A percentile compares a stretch with the other conserved stretches of the same genome.
These are phyloP conservation scores for Ustilaginoidea virens DNA, from an alignment of 2,329 filamentous ascomycete genomes.

Conservation along the genomic window DNA sequence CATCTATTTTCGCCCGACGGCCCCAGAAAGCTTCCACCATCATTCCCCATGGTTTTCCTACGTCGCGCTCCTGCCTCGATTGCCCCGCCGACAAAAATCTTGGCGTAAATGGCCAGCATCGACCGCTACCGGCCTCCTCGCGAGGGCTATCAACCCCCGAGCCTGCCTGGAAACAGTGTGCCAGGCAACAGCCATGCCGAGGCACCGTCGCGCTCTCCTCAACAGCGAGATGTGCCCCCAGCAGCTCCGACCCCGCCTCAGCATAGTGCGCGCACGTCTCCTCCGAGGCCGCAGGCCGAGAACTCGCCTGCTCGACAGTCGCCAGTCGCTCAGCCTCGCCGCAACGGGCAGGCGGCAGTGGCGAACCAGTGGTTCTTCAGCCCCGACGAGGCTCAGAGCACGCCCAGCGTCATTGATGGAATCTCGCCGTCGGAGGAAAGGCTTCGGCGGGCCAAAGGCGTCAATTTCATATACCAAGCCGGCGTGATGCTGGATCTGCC, in stretches of 20 bases:
- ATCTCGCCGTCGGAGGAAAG: slow-evolving; percentile 65
- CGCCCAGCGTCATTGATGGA: slow-evolving; percentile 74
- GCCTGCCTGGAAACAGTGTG: too few relatives aligned
- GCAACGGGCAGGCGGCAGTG: slow-evolving; percentile 20
- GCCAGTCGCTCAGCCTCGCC: slow-evolving; percentile 20
- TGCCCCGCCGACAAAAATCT: slow-evolving; percentile 11
- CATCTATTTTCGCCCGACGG: background rate
- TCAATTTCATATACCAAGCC: slow-evolving; percentile 92
- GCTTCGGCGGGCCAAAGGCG: slow-evolving; percentile 69
- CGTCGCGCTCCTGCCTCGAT: slow-evolving; percentile 7
- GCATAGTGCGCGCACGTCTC: slow-evolving; percentile 37
- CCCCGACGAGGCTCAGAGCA: slow-evolving; percentile 63
- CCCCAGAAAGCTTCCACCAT: background rate
- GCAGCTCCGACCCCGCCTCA: slow-evolving; percentile 46
- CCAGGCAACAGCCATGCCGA: slow-evolving; percentile 23
- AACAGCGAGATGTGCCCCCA: slow-evolving; percentile 41
- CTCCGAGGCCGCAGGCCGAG: slow-evolving; percentile 32
- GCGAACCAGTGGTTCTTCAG: slow-evolving; percentile 78
- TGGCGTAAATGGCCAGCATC: slow-evolving; percentile 38
- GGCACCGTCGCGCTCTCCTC: slow-evolving; percentile 33
- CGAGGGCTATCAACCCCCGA: slow-evolving; percentile 41
- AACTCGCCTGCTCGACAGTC: slow-evolving; percentile 27
- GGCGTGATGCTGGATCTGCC: slow-evolving; percentile 86
- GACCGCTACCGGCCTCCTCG: slow-evolving; percentile 41
- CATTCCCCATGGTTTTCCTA: slow-evolving; percentile 12